Base-by-base conservation (phyloP, 2,329 filamentous ascomycete species). In the Colletotrichum musae region DNA sequence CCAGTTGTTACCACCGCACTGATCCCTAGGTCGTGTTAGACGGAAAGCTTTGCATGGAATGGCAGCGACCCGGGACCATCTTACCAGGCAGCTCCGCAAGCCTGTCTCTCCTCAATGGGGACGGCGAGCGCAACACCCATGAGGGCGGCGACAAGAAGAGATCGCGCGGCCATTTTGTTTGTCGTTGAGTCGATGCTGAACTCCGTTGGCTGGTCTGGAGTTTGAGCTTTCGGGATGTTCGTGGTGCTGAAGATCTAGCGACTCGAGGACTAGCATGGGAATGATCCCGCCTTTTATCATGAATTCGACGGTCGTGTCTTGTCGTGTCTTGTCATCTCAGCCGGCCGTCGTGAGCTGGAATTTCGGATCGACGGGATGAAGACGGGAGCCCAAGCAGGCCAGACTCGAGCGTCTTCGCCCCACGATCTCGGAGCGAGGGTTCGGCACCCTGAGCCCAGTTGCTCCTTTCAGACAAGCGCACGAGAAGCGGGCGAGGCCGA, bases 1-100 rank as follows among this genome's bases (percentile, higher is more conserved):
- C 77, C 77, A 86, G 62, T 77, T 79, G n/a, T 72, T 78, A n/a
- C 84, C 84, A 65, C 84, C 84, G 50, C 84, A 86, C 68, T 85
- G 84, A 24, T 71, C 65, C 73, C 76, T 79, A 26, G 1, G 3
- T 53, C 4, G 13, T 50, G 21, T 48, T 60, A 68, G 74, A n/a
- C n/a, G 7, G 32, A 36, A 36, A 10, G 32, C 32, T 36, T 9
- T 36, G 32, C 9, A 47, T 71, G 58, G 13, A 28, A 48, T 18
- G 9, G 45, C 36, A 10, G 21, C 21, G 21, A 24, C 28, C 26
- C 5, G 5, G 7, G 10, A 4, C 43, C 16, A 18, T 66, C 77
- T 67, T 75, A 81, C 80, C 80, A 82, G 26, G 71, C 10, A 26
- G 72, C 50, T 28, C 73, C 78, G 71, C 77, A 81, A 74, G 75